Percentiles rank a stretch among this genome's conserved stretches.
Conservation (phyloP, 441 rosid species). For the Croton setiger region DNA sequence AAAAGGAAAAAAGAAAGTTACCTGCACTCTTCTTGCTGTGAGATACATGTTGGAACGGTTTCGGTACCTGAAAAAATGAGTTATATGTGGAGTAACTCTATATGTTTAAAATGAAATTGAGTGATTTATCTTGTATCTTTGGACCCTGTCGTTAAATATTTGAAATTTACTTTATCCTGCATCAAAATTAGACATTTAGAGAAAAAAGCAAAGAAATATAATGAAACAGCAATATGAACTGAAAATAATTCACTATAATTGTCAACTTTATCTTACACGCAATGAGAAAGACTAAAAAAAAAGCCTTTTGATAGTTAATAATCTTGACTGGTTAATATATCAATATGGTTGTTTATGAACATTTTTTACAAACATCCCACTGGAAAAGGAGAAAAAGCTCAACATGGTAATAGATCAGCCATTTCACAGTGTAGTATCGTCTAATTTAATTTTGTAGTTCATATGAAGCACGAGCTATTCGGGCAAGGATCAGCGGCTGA, state of each 20-base stretch:
- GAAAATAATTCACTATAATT: too few species aligned
- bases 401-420: not conserved
- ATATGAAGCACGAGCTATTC: not conserved
- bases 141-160: too few species aligned
- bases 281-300: not conserved
- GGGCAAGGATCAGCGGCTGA: not conserved
- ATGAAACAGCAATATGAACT: too few species aligned
- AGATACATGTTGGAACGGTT: not conserved
- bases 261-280: too few species aligned
- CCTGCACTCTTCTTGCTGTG: not conserved
- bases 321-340: not conserved
- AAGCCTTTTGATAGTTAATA: not conserved
- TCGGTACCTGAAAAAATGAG: conserved; percentile 3
- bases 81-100: conserved; percentile 21
- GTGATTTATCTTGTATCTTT: not conserved
- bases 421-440: not conserved
- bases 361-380: not conserved
- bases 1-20: not conserved
- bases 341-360: not conserved
- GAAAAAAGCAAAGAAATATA: too few species aligned
- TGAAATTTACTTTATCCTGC: too few species aligned
- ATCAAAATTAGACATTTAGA: too few species aligned
- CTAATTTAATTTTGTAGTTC: not conserved
- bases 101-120: conserved; percentile 16
- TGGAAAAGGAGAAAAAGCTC: not conserved